A percentile compares a stretch with the other conserved stretches of the same genome.
Evolutionary conservation across 768 basidiomycete genomes (phyloP).

Genomic region (Candolleomyces aberdarensis): DNA sequence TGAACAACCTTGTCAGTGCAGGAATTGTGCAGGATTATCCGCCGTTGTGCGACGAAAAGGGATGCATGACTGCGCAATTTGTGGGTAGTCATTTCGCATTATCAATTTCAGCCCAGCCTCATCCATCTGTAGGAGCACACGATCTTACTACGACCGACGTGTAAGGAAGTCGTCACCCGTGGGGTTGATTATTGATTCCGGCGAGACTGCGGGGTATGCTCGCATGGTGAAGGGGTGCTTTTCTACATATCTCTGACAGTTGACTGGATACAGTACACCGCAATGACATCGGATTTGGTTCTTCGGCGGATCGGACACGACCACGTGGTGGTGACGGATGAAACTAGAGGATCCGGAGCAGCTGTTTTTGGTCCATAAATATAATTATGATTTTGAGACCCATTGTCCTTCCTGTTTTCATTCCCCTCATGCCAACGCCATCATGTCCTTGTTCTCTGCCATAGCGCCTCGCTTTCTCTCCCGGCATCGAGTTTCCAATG

Average conservation of each 20-base stretch:
- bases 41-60: slow-evolving; percentile 81
- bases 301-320: not conserved
- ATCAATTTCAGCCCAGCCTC: slow-evolving; percentile 2
- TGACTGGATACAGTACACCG: too few relatives aligned
- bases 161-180: slow-evolving; percentile 81
- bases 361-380: not conserved
- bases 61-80: slow-evolving; percentile 93
- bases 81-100: slow-evolving; percentile 38
- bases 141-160: slow-evolving; percentile 78
- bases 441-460: slow-evolving; percentile 10
- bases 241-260: not conserved
- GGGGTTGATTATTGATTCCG: slow-evolving; percentile 71
- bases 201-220: slow-evolving; percentile 16
- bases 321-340: slow-evolving; percentile 9
- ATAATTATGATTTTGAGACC: slow-evolving; percentile 5
- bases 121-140: slow-evolving; percentile 66
- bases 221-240: not conserved
- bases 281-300: not conserved
- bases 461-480: slow-evolving; percentile 11
- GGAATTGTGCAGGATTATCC: slow-evolving; percentile 92
- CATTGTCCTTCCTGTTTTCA: slow-evolving; percentile 7
- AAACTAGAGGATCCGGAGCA: not conserved
- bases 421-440: slow-evolving; percentile 5
- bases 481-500: slow-evolving; percentile 6
- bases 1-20: slow-evolving; percentile 86